Evolutionary conservation across 2,329 filamentous ascomycete genomes (phyloP).

Genomic region (Sclerotinia subarctica): DNA sequence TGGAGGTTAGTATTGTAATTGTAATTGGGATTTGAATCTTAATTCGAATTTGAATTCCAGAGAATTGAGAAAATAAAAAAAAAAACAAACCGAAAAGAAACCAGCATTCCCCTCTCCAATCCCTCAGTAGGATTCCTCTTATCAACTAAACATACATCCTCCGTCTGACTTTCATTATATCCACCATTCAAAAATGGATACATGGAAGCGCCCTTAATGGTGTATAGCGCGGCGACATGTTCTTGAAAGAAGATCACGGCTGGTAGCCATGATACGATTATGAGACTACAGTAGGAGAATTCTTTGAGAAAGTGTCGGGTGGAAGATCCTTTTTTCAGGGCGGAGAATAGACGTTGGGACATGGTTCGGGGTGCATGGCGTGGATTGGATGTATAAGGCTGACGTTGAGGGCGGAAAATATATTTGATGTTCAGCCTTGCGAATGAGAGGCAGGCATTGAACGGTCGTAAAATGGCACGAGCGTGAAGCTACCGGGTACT

Average conservation of each 20-base stretch:
- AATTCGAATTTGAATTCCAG: neutral
- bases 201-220: conserved; percentile 67
- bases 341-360: conserved; percentile 26
- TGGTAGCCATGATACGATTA: conserved; percentile 59
- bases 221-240: conserved; percentile 56
- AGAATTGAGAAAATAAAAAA: neutral
- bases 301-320: conserved; percentile 31
- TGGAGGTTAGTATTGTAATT: neutral
- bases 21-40: neutral
- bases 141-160: conserved; percentile 57
- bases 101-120: conserved; percentile 69
- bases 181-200: conserved; percentile 71
- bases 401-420: neutral
- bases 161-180: conserved; percentile 52
- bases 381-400: neutral
- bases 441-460: too few species aligned
- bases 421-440: neutral
- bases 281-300: conserved; percentile 48
- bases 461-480: too few species aligned
- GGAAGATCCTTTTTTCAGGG: conserved; percentile 21
- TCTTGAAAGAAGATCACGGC: conserved; percentile 59
- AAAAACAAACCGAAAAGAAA: conserved; percentile 60
- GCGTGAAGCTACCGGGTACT: too few species aligned
- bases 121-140: conserved; percentile 57
- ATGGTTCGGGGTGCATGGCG: conserved; percentile 1